Conservation (phyloP, 495 filamentous ascomycete species). For the Penicillium paxilli region DNA sequence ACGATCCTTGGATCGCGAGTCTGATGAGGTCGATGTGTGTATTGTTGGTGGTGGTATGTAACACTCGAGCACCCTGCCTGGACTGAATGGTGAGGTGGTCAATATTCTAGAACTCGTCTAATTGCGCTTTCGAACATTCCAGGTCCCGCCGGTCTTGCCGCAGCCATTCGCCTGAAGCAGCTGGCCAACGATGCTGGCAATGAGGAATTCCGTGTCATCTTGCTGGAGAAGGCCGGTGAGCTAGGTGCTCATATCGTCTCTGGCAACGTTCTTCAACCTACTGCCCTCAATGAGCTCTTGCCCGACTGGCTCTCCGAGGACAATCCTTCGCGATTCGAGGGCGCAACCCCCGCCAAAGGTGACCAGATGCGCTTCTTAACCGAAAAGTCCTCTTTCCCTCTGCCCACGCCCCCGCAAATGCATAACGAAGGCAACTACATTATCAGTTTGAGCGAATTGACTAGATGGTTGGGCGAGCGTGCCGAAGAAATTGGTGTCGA, state of each 20-base stretch:
- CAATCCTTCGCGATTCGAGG: slow-evolving; percentile 81
- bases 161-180: slow-evolving; percentile 94
- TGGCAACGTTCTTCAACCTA: slow-evolving; percentile 92
- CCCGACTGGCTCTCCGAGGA: slow-evolving; percentile 90
- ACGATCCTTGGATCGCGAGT: slow-evolving; percentile 74
- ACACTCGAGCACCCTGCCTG: no score
- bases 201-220: slow-evolving; percentile 88
- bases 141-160: slow-evolving; percentile 88
- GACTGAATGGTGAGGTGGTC: no score
- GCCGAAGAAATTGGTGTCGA: slow-evolving; percentile 99
- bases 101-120: slow-evolving; percentile 17
- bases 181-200: slow-evolving; percentile 94
- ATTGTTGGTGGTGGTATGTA: slow-evolving; percentile 88
- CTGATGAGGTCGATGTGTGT: slow-evolving; percentile 91
- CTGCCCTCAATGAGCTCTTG: slow-evolving; percentile 83
- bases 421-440: slow-evolving; percentile 98
- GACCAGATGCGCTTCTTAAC: slow-evolving; percentile 96
- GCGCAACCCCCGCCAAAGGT: slow-evolving; percentile 74
- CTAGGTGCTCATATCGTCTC: slow-evolving; percentile 94
- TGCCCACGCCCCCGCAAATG: slow-evolving; percentile 95
- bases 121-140: slow-evolving; percentile 12
- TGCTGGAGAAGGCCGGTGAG: slow-evolving; percentile 95
- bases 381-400: slow-evolving; percentile 71
- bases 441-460: slow-evolving; percentile 88
- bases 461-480: slow-evolving; percentile 91